Evolutionary conservation across 2,329 filamentous ascomycete species (phyloP).

Genomic region (Aspergillus uvarum): DNA sequence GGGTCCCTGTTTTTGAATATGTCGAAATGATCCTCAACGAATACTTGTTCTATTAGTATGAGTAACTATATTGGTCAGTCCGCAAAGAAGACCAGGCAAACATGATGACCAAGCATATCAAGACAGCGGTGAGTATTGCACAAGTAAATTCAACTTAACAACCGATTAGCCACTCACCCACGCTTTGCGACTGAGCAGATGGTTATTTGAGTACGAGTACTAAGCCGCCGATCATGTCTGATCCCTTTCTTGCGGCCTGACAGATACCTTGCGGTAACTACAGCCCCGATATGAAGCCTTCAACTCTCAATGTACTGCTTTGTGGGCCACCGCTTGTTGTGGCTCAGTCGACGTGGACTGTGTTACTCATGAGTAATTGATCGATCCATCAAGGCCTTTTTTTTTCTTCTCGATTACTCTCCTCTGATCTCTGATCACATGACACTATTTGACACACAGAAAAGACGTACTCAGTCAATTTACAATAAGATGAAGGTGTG

Average conservation of each 20-base stretch:
- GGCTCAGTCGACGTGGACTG: constrained; percentile 1
- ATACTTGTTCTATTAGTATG: not conserved
- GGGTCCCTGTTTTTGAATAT: not conserved
- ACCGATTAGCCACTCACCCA: not conserved
- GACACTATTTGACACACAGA: not conserved
- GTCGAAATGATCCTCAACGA: not conserved
- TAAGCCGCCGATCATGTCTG: constrained; percentile 1
- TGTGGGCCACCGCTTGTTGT: not conserved
- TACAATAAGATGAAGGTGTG: not conserved
- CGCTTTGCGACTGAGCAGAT: constrained; percentile 1
- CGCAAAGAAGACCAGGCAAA: not conserved
- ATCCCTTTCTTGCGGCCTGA: constrained; percentile 7
- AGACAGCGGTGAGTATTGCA: constrained; percentile 9
- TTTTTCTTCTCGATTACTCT: not conserved
- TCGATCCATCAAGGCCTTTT: not conserved
- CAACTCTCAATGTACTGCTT: not conserved
- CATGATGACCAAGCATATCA: not conserved
- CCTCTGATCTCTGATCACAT: not conserved
- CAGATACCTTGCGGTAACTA: constrained; percentile 4
- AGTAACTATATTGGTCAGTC: not conserved
- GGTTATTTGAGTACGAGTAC: not conserved
- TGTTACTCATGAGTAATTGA: not conserved
- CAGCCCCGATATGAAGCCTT: constrained; percentile 1
- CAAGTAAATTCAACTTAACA: not conserved
- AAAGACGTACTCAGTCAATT: not conserved